These are phyloP conservation scores for Puccinia horiana DNA, from an alignment of 1,284 basidiomycete genomes.

Conservation along the genomic window DNA sequence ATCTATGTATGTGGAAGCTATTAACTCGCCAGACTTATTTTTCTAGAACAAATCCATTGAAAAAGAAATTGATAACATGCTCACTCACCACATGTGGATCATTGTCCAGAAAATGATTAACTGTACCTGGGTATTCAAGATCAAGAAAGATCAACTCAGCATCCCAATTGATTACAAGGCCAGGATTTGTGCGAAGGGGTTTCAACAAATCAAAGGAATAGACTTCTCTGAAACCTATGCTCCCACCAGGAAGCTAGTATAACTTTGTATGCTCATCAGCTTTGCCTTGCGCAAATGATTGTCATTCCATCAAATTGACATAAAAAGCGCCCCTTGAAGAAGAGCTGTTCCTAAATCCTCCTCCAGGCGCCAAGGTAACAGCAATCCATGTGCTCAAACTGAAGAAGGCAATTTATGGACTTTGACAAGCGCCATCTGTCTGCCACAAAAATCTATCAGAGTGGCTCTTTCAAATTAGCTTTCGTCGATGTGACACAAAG, in stretches of 20 bases:
- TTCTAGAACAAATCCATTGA: too few species aligned
- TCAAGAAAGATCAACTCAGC: too few species aligned
- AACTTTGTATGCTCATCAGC: background rate
- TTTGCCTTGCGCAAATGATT: background rate
- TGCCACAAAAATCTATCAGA: background rate
- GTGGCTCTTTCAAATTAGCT: background rate
- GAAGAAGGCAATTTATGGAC: background rate
- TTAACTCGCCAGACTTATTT: background rate
- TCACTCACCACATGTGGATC: background rate
- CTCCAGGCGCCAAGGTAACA: background rate
- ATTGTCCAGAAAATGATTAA: background rate
- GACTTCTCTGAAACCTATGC: background rate
- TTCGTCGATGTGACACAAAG: background rate
- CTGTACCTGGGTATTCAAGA: slow-evolving; percentile 6
- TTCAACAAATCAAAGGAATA: background rate
- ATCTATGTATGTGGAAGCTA: background rate
- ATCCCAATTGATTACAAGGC: too few species aligned
- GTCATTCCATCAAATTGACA: slow-evolving; percentile 8
- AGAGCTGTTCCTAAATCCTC: background rate
- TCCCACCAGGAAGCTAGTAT: background rate
- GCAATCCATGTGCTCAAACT: background rate
- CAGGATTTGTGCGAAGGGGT: too few species aligned
- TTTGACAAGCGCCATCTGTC: background rate
- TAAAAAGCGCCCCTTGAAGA: slow-evolving; percentile 1
- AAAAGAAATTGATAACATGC: background rate